Percentiles rank a stretch among this genome's conserved stretches.
Evolutionary conservation across 371 early-diverging fungal species (phyloP).

Genomic region (Polyrhizophydium stewartii): DNA sequence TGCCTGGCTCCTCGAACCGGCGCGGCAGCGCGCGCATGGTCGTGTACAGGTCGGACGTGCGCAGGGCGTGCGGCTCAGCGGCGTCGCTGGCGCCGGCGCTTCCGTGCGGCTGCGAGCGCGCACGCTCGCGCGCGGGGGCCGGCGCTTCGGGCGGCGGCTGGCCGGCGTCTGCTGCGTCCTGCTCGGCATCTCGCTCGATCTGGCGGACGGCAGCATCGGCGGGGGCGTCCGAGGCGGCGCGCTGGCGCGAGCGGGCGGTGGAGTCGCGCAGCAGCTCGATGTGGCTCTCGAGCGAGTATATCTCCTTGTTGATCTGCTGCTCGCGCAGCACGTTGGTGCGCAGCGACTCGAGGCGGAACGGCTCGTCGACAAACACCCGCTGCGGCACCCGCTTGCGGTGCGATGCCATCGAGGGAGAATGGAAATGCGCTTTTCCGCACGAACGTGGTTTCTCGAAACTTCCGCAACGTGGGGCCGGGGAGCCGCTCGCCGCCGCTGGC

Average conservation of each 20-base stretch:
- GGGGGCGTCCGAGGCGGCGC: background rate
- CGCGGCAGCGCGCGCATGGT: constrained; percentile 16
- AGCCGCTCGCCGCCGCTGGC: too few species aligned
- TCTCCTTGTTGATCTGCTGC: constrained; percentile 22
- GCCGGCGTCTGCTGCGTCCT: too few species aligned
- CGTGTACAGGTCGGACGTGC: constrained; percentile 19
- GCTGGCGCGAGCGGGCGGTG: background rate
- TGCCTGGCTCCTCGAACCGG: constrained; percentile 26
- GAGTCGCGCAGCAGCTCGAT: constrained; percentile 1
- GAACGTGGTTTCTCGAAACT: too few species aligned
- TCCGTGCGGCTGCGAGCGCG: background rate
- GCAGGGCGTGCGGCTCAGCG: too few species aligned
- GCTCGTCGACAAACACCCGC: background rate
- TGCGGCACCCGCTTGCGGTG: too few species aligned
- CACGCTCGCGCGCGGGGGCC: too few species aligned
- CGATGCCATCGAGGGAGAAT: too few species aligned
- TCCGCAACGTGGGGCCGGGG: too few species aligned
- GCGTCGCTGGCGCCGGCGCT: background rate
- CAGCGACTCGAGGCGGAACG: constrained; percentile 5
- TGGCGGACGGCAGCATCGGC: background rate
- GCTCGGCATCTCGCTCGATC: too few species aligned
- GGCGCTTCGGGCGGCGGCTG: too few species aligned
- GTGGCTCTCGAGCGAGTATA: constrained; percentile 13
- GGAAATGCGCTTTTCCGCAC: too few species aligned
- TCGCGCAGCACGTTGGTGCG: constrained; percentile 16